A percentile compares a stretch with the other conserved stretches of the same genome.
These are phyloP conservation scores for Hypsizygus marmoreus DNA, from an alignment of 768 basidiomycete species.

Conservation along the genomic window DNA sequence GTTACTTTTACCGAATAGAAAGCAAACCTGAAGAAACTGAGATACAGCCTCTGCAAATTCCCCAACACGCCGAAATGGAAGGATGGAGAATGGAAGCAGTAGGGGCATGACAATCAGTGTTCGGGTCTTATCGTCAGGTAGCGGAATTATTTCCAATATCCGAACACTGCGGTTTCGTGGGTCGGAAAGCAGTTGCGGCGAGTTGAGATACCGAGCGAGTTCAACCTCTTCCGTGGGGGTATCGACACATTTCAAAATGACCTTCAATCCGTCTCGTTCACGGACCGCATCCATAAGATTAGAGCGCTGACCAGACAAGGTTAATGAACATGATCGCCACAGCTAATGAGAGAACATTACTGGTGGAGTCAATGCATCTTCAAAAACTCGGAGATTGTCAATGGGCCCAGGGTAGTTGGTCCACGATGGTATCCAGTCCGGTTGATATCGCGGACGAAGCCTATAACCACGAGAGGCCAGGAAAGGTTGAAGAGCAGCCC, in stretches of 20 bases:
- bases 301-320: too few species aligned
- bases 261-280: constrained; percentile 15
- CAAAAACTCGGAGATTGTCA: background rate
- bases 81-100: constrained; percentile 12
- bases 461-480: constrained; percentile 1
- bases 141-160: constrained; percentile 21
- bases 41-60: constrained; percentile 22
- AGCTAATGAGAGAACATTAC: too few species aligned
- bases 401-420: background rate
- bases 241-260: constrained; percentile 18
- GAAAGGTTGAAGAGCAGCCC: background rate
- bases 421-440: constrained; percentile 4
- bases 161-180: constrained; percentile 24
- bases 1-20: background rate
- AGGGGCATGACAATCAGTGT: constrained; percentile 25
- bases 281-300: constrained; percentile 20
- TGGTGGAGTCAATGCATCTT: constrained; percentile 4
- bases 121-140: constrained; percentile 14
- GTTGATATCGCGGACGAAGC: constrained; percentile 1
- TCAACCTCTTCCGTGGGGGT: constrained; percentile 9
- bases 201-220: constrained; percentile 16
- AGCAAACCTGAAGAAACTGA: constrained; percentile 21
- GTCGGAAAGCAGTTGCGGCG: constrained; percentile 9
- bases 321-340: too few species aligned
- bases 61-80: constrained; percentile 22